These are phyloP conservation scores for Emiliania huxleyi DNA, from an alignment of 78 protist genomes.

Conservation along the genomic window DNA sequence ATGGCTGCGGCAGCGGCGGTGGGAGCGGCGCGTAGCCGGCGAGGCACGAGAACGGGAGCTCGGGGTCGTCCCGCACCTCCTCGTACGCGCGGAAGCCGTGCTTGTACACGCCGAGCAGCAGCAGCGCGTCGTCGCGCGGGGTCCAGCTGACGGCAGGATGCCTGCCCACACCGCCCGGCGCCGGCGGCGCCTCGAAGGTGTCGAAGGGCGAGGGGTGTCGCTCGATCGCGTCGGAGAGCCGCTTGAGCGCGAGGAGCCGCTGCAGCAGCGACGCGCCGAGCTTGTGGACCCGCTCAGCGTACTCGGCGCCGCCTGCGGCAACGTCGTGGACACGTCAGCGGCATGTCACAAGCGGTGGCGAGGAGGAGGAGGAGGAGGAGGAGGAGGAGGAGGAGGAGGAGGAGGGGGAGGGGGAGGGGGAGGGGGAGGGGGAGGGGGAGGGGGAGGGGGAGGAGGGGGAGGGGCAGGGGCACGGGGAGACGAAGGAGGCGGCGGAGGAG, in stretches of 20 bases:
- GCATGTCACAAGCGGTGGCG: too few species aligned
- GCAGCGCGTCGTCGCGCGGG: conserved; percentile 8
- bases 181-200: neutral
- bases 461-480: too few species aligned
- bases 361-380: too few species aligned
- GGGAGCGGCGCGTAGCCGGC: neutral
- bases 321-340: too few species aligned
- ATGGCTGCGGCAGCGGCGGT: neutral
- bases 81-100: neutral
- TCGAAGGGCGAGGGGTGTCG: neutral
- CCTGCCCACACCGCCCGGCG: neutral
- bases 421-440: too few species aligned
- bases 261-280: neutral
- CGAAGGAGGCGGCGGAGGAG: too few species aligned
- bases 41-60: neutral
- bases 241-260: neutral
- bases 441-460: too few species aligned
- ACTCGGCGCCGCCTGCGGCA: neutral
- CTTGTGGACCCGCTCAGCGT: conserved; percentile 14
- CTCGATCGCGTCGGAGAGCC: conserved; percentile 5
- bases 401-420: too few species aligned
- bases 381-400: too few species aligned
- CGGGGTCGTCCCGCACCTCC: neutral
- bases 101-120: neutral
- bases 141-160: neutral